phyloP scores from a whole-genome alignment of 306 rosid species.

The Malus sylvestris region DNA sequence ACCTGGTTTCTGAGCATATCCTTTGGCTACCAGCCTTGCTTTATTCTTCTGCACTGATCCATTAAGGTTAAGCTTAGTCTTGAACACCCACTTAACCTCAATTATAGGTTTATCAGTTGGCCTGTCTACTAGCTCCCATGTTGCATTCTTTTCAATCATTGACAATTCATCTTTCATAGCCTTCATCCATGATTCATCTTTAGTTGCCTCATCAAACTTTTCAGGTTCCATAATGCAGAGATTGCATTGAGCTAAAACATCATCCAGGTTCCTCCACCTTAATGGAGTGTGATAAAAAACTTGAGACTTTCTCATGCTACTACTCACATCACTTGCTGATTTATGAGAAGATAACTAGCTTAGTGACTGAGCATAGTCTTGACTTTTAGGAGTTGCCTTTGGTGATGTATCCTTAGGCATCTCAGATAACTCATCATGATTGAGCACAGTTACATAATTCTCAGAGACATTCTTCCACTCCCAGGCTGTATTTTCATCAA shows the following conservation, averaged over 20 bases:
- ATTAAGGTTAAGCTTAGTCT: not conserved
- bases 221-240: not conserved
- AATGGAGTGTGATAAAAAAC: not conserved
- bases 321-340: not conserved
- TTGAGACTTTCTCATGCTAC: not conserved
- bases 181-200: not conserved
- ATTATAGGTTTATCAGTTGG: not conserved
- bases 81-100: not conserved
- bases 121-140: not conserved
- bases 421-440: not conserved
- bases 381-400: rapidly evolving
- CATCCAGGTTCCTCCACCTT: not conserved
- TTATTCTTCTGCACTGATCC: not conserved
- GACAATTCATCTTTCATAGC: not conserved
- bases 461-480: not conserved
- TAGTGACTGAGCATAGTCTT: not conserved
- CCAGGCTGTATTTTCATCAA: not conserved
- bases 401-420: not conserved
- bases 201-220: not conserved
- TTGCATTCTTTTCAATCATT: not conserved
- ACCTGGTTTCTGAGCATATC: not conserved
- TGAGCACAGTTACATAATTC: not conserved
- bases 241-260: not conserved
- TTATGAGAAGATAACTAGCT: too few relatives aligned
- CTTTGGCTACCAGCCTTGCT: not conserved